These are phyloP conservation scores for Backusella macrospora DNA, from an alignment of 192 early-diverging fungal genomes.

Conservation along the genomic window DNA sequence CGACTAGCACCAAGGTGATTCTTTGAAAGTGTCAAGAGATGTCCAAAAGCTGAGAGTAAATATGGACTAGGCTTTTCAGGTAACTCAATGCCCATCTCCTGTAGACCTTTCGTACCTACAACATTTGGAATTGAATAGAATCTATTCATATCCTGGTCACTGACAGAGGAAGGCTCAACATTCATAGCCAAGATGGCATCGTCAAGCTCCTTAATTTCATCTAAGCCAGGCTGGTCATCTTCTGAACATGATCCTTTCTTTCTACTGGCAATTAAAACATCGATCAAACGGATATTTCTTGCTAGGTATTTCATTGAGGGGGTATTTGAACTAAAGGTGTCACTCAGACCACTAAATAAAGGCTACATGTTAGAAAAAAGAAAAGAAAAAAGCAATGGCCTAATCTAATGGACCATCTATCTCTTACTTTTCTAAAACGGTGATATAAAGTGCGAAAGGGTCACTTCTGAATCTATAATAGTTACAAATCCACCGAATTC, in stretches of 20 bases:
- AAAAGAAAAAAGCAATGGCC: neutral
- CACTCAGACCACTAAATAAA: neutral
- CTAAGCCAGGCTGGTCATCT: neutral
- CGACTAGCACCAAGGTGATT: slow-evolving; percentile 62
- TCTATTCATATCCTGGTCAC: slow-evolving; percentile 14
- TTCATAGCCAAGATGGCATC: slow-evolving; percentile 17
- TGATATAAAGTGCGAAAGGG: slow-evolving; percentile 53
- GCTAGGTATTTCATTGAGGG: neutral
- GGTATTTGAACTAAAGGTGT: neutral
- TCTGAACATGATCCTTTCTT: neutral
- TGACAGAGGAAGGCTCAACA: neutral
- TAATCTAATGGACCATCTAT: neutral
- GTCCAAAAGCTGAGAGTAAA: slow-evolving; percentile 62
- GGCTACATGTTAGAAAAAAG: neutral
- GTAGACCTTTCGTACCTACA: neutral
- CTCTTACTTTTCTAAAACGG: slow-evolving; percentile 46
- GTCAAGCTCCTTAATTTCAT: slow-evolving; percentile 16
- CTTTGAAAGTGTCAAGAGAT: slow-evolving; percentile 56
- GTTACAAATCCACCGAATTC: slow-evolving; percentile 45
- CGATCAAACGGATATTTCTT: slow-evolving; percentile 29
- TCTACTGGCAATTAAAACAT: slow-evolving; percentile 13
- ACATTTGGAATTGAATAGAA: slow-evolving; percentile 10
- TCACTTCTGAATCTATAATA: slow-evolving; percentile 41
- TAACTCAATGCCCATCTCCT: no score
- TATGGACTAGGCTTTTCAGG: slow-evolving; percentile 23